Evolutionary conservation across 2,329 filamentous ascomycete genomes (phyloP).

Genomic region (Aspergillus aculeatus): DNA sequence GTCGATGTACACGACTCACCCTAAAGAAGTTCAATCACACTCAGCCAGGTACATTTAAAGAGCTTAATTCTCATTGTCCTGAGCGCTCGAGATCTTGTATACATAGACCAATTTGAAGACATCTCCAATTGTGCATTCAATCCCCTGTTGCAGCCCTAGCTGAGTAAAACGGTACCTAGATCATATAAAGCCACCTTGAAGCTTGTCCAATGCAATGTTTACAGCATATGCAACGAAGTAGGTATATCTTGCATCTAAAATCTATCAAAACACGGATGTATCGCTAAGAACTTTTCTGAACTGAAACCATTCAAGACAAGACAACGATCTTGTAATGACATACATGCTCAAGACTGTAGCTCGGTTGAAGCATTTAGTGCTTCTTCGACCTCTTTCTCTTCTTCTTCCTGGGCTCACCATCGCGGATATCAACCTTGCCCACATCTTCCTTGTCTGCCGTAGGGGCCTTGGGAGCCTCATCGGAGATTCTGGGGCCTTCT

Average conservation of each 20-base stretch:
- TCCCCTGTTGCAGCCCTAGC: too few species aligned
- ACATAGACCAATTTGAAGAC: too few species aligned
- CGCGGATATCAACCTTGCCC: constrained; percentile 43
- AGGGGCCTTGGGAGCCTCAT: constrained; percentile 26
- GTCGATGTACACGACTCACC: too few species aligned
- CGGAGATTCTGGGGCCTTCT: constrained; percentile 47
- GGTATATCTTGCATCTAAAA: constrained; percentile 28
- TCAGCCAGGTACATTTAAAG: too few species aligned
- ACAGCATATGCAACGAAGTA: neutral
- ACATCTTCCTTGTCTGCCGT: constrained; percentile 17
- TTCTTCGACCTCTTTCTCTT: constrained; percentile 49
- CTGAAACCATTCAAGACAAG: neutral
- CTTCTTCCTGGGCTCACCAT: constrained; percentile 40
- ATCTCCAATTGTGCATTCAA: too few species aligned
- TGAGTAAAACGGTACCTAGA: too few species aligned
- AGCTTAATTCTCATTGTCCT: too few species aligned
- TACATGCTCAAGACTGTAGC: neutral
- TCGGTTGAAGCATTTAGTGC: constrained; percentile 27
- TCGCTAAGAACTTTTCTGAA: neutral
- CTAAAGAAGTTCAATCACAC: too few species aligned
- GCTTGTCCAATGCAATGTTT: neutral
- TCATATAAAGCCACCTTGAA: too few species aligned
- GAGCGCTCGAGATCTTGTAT: too few species aligned
- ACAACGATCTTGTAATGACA: neutral
- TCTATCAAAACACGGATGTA: constrained; percentile 4